Conservation (phyloP, 225 moss, liverwort and hornwort genomes). For the Takakia lepidozioides region DNA sequence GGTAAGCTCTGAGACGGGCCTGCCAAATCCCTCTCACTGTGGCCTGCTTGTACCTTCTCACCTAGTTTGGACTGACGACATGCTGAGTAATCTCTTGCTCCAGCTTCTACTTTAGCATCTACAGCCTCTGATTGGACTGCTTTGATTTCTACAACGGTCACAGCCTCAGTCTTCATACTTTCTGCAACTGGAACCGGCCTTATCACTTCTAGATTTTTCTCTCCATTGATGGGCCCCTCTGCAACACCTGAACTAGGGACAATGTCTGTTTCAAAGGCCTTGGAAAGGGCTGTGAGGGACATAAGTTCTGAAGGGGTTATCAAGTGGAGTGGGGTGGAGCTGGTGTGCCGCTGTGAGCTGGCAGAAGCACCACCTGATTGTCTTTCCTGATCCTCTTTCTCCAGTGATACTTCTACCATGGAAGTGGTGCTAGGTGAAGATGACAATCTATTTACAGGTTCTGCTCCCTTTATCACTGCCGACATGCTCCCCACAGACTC, state of each 20-base stretch:
- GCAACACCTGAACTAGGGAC: conserved; percentile 4
- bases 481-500: too few species aligned
- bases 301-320: conserved; percentile 91
- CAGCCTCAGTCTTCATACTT: conserved; percentile 16
- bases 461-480: too few species aligned
- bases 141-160: conserved; percentile 28
- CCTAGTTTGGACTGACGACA: too few species aligned
- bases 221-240: conserved; percentile 20
- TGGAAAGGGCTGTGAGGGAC: conserved; percentile 62
- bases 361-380: too few species aligned
- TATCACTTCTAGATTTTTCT: conserved; percentile 7
- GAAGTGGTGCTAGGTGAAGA: too few species aligned
- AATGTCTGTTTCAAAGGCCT: conserved; percentile 43
- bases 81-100: conserved; percentile 27
- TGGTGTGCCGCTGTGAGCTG: too few species aligned
- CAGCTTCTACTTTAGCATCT: conserved; percentile 21
- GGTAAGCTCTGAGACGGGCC: conserved; percentile 9
- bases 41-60: too few species aligned
- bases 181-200: conserved; percentile 32
- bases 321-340: conserved; percentile 60
- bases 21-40: conserved; percentile 36
- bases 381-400: too few species aligned
- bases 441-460: too few species aligned
- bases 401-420: too few species aligned
- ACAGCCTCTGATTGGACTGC: conserved; percentile 38